These are phyloP conservation scores for Juglanconis sp. DNA, from an alignment of 2,329 filamentous ascomycete genomes.

Conservation along the genomic window DNA sequence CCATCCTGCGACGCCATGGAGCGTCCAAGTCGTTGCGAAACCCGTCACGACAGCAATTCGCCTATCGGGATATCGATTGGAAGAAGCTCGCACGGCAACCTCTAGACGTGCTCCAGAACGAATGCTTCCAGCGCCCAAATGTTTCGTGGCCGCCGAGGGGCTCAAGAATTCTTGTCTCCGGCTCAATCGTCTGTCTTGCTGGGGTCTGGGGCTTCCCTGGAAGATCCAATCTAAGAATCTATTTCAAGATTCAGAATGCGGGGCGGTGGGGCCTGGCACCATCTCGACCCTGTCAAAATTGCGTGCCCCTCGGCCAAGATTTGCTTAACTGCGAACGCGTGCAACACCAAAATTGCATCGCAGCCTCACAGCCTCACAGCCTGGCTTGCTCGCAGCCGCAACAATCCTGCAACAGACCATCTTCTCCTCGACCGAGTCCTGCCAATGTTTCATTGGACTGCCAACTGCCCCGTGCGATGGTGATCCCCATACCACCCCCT, in stretches of 20 bases:
- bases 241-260: constrained; percentile 13
- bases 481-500: background rate
- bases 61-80: background rate
- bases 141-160: constrained; percentile 5
- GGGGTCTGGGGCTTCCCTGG: constrained; percentile 9
- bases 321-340: background rate
- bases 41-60: background rate
- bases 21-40: constrained; percentile 11
- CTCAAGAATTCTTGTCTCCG: background rate
- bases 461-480: background rate
- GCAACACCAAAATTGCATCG: background rate
- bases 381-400: background rate
- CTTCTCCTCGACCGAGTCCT: background rate
- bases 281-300: background rate
- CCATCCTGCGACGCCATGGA: constrained; percentile 15
- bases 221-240: constrained; percentile 16
- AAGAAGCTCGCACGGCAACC: background rate
- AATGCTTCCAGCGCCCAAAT: background rate
- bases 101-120: background rate
- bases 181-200: constrained; percentile 5
- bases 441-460: too few species aligned
- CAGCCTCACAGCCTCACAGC: background rate
- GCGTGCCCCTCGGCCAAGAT: background rate
- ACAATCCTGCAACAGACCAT: background rate
- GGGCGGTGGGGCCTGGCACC: constrained; percentile 10